Evolutionary conservation across 257 asterid genomes (phyloP).

Genomic region (Przewalskia tangutica): DNA sequence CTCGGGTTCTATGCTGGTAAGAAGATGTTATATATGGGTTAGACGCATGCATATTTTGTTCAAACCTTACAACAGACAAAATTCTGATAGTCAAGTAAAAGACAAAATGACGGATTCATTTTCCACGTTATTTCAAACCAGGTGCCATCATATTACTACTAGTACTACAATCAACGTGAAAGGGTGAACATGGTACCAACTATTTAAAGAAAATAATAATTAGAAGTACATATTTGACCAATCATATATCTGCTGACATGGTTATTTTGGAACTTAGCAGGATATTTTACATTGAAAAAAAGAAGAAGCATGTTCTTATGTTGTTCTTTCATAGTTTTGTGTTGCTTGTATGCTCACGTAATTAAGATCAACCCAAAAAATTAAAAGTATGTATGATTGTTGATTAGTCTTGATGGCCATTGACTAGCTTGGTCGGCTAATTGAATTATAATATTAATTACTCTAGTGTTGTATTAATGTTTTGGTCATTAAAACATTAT

Average conservation of each 20-base stretch:
- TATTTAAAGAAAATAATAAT: background rate
- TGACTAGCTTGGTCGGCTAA: constrained; percentile 5
- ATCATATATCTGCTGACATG: background rate
- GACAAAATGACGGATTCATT: too few relatives aligned
- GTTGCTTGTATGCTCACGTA: background rate
- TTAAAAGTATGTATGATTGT: background rate
- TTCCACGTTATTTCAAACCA: too few relatives aligned
- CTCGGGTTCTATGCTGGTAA: too few relatives aligned
- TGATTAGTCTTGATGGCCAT: background rate
- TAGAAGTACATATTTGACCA: background rate
- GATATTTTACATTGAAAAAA: background rate
- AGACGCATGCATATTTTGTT: too few relatives aligned
- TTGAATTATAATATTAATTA: background rate
- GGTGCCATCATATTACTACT: too few relatives aligned
- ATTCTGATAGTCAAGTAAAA: too few relatives aligned
- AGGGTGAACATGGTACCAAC: background rate
- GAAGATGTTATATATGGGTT: too few relatives aligned
- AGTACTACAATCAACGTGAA: too few relatives aligned
- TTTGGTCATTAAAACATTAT: background rate
- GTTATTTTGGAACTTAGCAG: background rate
- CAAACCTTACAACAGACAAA: too few relatives aligned
- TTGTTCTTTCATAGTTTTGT: background rate
- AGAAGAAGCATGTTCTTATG: background rate
- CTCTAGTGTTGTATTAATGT: background rate
- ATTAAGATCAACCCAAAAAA: background rate